Percentiles rank a stretch among this genome's conserved stretches.
These are phyloP conservation scores for Melampsora americana DNA, from an alignment of 1,284 basidiomycete species.

Conservation along the genomic window DNA sequence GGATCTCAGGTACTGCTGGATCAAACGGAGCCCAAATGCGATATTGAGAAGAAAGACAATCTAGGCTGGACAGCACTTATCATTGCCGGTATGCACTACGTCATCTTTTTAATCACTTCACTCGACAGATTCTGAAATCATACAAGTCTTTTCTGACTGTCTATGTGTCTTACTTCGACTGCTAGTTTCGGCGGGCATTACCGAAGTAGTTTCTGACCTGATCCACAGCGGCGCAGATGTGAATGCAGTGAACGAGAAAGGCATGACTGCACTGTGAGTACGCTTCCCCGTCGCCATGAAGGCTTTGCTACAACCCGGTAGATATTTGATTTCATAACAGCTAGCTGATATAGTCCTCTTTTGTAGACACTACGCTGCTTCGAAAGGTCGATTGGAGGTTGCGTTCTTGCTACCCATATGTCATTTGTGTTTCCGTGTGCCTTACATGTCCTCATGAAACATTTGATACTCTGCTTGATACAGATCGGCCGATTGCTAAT, in stretches of 20 bases:
- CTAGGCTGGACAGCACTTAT: slow-evolving; percentile 83
- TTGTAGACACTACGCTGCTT: slow-evolving; percentile 84
- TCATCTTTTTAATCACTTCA: too few species aligned
- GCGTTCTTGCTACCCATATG: neutral
- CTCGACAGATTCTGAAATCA: neutral
- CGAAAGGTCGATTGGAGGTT: slow-evolving; percentile 81
- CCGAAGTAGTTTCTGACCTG: slow-evolving; percentile 72
- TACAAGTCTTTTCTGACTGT: slow-evolving; percentile 12
- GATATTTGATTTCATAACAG: neutral
- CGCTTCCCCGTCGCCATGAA: neutral
- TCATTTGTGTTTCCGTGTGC: neutral
- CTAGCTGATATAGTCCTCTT: neutral
- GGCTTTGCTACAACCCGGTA: neutral
- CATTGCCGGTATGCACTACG: slow-evolving; percentile 65
- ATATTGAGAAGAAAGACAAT: slow-evolving; percentile 59
- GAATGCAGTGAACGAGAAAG: slow-evolving; percentile 76
- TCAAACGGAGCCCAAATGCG: slow-evolving; percentile 28
- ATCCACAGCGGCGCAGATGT: slow-evolving; percentile 80
- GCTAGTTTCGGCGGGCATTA: slow-evolving; percentile 74
- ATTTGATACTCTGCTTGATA: slow-evolving; percentile 26
- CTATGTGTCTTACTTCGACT: slow-evolving; percentile 29
- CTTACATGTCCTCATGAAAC: slow-evolving; percentile 48
- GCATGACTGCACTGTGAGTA: slow-evolving; percentile 76
- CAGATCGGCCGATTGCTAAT: slow-evolving; percentile 84
- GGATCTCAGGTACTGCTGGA: slow-evolving; percentile 38